Evolutionary conservation across 305 asterid species (phyloP), one percentile per base, ranked within the genome.

Genomic region (Fraxinus dipetala): DNA sequence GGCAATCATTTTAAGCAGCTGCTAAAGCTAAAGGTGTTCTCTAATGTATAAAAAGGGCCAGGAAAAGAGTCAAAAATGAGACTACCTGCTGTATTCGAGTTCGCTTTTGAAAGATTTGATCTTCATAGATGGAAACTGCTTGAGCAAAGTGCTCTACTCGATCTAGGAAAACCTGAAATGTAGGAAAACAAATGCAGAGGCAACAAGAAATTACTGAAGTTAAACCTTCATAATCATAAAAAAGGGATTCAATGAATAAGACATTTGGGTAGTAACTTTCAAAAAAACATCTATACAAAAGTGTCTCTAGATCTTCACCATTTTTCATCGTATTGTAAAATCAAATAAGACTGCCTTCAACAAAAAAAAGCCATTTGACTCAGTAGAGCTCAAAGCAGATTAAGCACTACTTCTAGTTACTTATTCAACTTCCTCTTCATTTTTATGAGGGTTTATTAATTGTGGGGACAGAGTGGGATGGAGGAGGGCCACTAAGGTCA

Each of bases 91-190:
- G 96, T 79, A 93, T 85, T 78, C 98, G 98, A 78, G 97, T 82
- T 82, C 98, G 89, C 90, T 96, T 96, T 86, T 81, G 97, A 77
- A 96, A 96, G n/a, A 96, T 96, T 89, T 92, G 94, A 82, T 96
- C 97, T 88, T 94, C 98, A 83, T 94, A 78, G 84, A 85, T 91
- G 11, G 98, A 92, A 87, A 89, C 97, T 72, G 98, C 94, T 91
- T 96, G 95, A 89, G 94, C 91, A 86, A 96, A 96, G 87, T 86
- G 90, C 83, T 96, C 98, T 48, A 91, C 98, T 75, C 97, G 91
- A 88, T 94, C 98, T 89, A 94, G 88, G 82, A 83, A 84, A 81
- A 96, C 98, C 99, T 93, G 83, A 84, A 83, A 61, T 51, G 38
- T 83, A 31, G 35, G 59, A 78, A 70, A 86, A 61, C 85, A 83